Evolutionary conservation across 2,329 filamentous ascomycete species (phyloP).

Genomic region (Gliomastix tumulicola): DNA sequence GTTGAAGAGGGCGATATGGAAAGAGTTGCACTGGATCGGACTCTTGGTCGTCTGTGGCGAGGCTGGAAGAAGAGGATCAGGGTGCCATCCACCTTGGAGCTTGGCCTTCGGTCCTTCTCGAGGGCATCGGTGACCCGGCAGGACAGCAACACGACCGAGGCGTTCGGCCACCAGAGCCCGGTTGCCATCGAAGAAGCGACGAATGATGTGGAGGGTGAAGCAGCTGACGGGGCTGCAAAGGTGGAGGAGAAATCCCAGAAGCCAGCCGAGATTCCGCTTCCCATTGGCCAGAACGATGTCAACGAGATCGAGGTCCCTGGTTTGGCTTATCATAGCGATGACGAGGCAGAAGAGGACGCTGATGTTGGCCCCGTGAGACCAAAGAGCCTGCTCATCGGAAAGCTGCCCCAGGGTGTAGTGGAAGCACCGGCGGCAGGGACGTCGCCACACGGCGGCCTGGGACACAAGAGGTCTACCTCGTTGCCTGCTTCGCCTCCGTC

Average conservation of each 20-base stretch:
- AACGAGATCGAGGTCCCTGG: constrained; percentile 77
- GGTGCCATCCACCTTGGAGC: constrained; percentile 32
- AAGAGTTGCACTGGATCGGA: constrained; percentile 82
- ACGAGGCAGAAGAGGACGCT: constrained; percentile 38
- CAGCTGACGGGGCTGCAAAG: not conserved
- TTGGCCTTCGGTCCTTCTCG: constrained; percentile 34
- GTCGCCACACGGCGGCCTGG: too few species aligned
- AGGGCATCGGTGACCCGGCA: constrained; percentile 30
- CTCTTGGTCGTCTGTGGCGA: constrained; percentile 84
- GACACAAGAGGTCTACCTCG: too few species aligned
- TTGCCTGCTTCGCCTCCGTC: too few species aligned
- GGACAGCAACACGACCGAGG: constrained; percentile 27
- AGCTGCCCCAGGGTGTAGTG: too few species aligned
- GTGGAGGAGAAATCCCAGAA: constrained; percentile 5
- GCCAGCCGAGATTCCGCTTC: constrained; percentile 54
- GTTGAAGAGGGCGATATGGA: constrained; percentile 91
- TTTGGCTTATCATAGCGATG: constrained; percentile 54
- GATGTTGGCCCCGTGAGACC: constrained; percentile 27
- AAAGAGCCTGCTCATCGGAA: constrained; percentile 36
- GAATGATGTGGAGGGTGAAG: not conserved
- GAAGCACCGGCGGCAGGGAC: too few species aligned
- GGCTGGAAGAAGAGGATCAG: constrained; percentile 87
- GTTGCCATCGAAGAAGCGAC: not conserved
- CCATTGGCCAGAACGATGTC: constrained; percentile 59
- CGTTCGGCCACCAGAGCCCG: constrained; percentile 22